A percentile compares a stretch with the other conserved stretches of the same genome.
These are phyloP conservation scores for Yamadazyma friedrichii DNA, from an alignment of 1,139 yeast species.

Conservation along the genomic window DNA sequence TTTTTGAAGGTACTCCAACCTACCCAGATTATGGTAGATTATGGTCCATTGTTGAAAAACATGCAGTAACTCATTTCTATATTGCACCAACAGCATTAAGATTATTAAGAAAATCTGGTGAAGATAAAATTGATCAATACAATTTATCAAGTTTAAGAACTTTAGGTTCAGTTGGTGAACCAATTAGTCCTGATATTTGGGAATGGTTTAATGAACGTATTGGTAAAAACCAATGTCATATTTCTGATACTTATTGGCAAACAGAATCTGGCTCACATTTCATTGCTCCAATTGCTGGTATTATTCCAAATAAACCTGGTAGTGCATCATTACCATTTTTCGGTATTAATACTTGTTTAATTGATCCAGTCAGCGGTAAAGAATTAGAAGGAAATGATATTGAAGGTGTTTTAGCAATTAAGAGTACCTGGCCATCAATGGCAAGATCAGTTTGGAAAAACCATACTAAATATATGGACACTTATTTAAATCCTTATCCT, in stretches of 20 bases:
- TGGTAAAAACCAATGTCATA: constrained; percentile 83
- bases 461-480: constrained; percentile 86
- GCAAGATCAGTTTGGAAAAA: constrained; percentile 95
- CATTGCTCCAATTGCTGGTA: constrained; percentile 94
- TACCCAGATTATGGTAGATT: constrained; percentile 95
- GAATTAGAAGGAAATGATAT: constrained; percentile 87
- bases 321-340: constrained; percentile 96
- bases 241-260: constrained; percentile 98
- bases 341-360: constrained; percentile 86
- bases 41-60: constrained; percentile 93
- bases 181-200: constrained; percentile 97
- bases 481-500: constrained; percentile 93
- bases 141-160: constrained; percentile 91
- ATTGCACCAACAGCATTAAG: constrained; percentile 98
- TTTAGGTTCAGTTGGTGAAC: constrained; percentile 98
- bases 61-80: constrained; percentile 94
- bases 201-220: constrained; percentile 95
- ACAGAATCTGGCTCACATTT: constrained; percentile 97
- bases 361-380: constrained; percentile 88
- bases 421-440: constrained; percentile 95
- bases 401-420: constrained; percentile 92
- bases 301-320: constrained; percentile 95
- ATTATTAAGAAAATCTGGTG: constrained; percentile 92
- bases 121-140: constrained; percentile 75
- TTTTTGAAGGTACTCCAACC: constrained; percentile 97